Evolutionary conservation across 129 eudicot species (phyloP).

Genomic region (Flaveria trinervia): DNA sequence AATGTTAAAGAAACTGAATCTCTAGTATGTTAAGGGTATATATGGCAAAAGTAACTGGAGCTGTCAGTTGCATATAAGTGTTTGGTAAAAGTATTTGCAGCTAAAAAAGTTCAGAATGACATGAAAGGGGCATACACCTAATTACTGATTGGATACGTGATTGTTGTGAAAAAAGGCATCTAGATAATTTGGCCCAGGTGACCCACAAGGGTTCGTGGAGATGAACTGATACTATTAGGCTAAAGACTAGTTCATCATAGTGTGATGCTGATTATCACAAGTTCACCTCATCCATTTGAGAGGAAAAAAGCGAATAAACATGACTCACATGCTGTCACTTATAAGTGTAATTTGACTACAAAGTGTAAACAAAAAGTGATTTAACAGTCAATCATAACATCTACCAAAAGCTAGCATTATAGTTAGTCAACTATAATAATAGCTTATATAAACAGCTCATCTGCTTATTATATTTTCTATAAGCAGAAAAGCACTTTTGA

Average conservation of each 20-base stretch:
- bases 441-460: background rate
- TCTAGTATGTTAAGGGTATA: background rate
- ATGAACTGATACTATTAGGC: no score
- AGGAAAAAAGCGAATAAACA: slow-evolving; percentile 4
- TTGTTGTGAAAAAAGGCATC: background rate
- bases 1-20: background rate
- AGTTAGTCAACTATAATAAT: background rate
- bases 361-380: background rate
- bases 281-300: slow-evolving; percentile 8
- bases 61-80: background rate
- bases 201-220: no score
- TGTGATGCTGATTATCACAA: background rate
- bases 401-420: background rate
- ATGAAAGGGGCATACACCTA: background rate
- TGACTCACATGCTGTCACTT: background rate
- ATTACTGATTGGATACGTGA: background rate
- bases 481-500: background rate
- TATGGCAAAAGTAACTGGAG: background rate
- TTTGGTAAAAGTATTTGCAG: background rate
- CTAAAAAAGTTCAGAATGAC: background rate
- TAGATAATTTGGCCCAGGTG: background rate
- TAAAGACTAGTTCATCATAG: no score
- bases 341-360: slow-evolving; percentile 1
- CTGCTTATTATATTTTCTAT: background rate
- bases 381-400: background rate